These are phyloP conservation scores for Corymbia calophylla DNA, from an alignment of 441 rosid genomes.

Conservation along the genomic window DNA sequence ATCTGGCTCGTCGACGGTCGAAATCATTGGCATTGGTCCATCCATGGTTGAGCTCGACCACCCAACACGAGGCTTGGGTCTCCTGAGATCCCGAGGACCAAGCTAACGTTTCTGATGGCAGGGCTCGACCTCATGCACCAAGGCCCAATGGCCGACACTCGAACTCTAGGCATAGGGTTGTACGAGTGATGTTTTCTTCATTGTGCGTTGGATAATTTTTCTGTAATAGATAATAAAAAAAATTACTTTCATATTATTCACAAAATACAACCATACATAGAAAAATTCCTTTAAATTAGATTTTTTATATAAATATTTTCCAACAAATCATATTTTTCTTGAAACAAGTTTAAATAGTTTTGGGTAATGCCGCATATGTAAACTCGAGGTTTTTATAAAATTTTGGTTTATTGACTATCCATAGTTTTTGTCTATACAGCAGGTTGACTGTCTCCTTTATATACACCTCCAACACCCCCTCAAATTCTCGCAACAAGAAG, in stretches of 20 bases:
- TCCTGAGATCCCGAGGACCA: background rate
- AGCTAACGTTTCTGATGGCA: background rate
- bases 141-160: background rate
- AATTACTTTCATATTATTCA: background rate
- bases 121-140: background rate
- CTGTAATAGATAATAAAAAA: background rate
- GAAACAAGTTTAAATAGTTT: background rate
- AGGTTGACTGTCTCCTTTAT: background rate
- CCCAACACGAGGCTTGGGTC: background rate
- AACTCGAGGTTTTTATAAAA: background rate
- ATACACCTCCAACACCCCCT: background rate
- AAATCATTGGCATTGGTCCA: accelerated
- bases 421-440: background rate
- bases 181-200: background rate
- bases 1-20: accelerated
- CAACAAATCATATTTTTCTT: background rate
- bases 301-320: background rate
- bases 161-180: background rate
- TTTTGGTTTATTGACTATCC: background rate
- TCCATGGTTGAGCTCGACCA: background rate
- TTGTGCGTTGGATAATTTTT: background rate
- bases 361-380: background rate
- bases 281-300: background rate
- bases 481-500: background rate
- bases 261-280: background rate